Evolutionary conservation across 2,329 filamentous ascomycete species (phyloP).

Genomic region (Incumbomyces delicatus): DNA sequence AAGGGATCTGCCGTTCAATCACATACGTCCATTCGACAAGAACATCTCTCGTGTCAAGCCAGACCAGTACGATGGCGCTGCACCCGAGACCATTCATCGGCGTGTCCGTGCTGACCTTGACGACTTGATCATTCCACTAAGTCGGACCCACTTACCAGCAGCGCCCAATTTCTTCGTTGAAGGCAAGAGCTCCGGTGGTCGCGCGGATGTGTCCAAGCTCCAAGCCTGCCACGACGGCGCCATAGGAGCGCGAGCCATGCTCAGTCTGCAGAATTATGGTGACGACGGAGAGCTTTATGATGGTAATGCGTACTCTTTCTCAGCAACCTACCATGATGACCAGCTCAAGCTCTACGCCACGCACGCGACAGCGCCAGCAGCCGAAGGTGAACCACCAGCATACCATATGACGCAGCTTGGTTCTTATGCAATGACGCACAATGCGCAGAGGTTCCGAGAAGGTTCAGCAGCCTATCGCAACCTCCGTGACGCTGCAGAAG

Average conservation of each 20-base stretch:
- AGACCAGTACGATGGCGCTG: constrained; percentile 12
- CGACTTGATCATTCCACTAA: constrained; percentile 11
- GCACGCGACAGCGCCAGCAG: constrained; percentile 7
- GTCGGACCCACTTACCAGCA: constrained; percentile 20
- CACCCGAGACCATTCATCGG: constrained; percentile 12
- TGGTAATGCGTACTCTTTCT: constrained; percentile 31
- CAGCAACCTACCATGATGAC: constrained; percentile 30
- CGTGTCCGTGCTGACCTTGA: constrained; percentile 11
- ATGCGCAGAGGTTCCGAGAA: constrained; percentile 24
- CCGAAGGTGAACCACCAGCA: constrained; percentile 17
- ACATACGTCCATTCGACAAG: constrained; percentile 10
- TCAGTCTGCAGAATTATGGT: constrained; percentile 15
- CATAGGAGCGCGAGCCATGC: constrained; percentile 15
- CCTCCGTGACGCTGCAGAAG: constrained; percentile 29
- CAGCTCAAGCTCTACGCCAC: constrained; percentile 7
- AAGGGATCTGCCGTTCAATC: constrained; percentile 8
- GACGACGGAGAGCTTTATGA: constrained; percentile 27
- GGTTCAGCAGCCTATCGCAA: constrained; percentile 34
- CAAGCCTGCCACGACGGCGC: constrained; percentile 13
- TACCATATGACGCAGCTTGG: constrained; percentile 35
- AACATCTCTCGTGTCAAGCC: constrained; percentile 9
- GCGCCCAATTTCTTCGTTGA: constrained; percentile 16
- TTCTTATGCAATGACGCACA: constrained; percentile 22
- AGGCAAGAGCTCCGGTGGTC: constrained; percentile 11
- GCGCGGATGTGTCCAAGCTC: constrained; percentile 10